These are phyloP conservation scores for Tremella fuciformis DNA, from an alignment of 768 basidiomycete genomes.

Conservation along the genomic window DNA sequence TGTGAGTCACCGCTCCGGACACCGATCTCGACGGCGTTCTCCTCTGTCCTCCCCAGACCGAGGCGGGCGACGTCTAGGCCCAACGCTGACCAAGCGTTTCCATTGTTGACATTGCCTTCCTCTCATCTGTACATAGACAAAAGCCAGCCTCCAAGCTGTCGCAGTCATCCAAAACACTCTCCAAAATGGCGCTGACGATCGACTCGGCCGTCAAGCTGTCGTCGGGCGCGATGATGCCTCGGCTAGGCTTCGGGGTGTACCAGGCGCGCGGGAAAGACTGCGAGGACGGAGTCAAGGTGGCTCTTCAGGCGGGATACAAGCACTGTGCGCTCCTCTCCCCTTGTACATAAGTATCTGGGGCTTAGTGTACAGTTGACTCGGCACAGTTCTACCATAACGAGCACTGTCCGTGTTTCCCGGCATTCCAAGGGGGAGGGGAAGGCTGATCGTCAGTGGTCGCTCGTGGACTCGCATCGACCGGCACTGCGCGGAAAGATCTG, in stretches of 20 bases:
- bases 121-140: no score
- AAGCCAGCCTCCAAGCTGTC: no score
- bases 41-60: no score
- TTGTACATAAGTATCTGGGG: no score
- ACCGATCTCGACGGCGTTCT: no score
- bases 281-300: conserved; percentile 30
- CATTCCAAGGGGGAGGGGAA: neutral
- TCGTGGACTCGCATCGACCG: conserved; percentile 13
- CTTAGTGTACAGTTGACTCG: conserved; percentile 22
- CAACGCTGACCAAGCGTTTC: no score
- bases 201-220: conserved; percentile 27
- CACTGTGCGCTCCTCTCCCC: conserved; percentile 26
- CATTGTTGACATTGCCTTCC: no score
- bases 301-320: conserved; percentile 43
- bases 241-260: conserved; percentile 52
- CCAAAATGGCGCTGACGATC: neutral
- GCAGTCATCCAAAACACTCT: neutral
- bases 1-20: no score
- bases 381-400: conserved; percentile 42
- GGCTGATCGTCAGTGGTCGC: conserved; percentile 27
- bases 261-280: conserved; percentile 40
- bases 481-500: conserved; percentile 12
- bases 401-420: conserved; percentile 25
- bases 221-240: conserved; percentile 41
- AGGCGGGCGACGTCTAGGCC: no score